Conservation (phyloP, 2,329 filamentous ascomycete species). For the Pyricularia pennisetigena region DNA sequence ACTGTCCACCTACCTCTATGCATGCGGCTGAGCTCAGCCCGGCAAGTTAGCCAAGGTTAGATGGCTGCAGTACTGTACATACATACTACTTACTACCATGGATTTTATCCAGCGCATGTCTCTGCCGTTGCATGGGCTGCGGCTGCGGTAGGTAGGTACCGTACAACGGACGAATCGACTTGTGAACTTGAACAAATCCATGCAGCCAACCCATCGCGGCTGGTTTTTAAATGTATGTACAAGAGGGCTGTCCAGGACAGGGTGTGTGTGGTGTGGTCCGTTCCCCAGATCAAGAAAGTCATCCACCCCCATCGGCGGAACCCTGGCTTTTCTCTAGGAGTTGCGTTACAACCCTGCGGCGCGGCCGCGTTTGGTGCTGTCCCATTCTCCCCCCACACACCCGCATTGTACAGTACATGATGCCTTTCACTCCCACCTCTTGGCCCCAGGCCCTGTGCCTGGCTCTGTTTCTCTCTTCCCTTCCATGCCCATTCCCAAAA, state of each 20-base stretch:
- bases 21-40: background rate
- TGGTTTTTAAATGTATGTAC: no score
- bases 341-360: constrained; percentile 1
- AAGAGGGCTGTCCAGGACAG: background rate
- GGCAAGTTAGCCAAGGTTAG: background rate
- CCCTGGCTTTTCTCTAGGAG: background rate
- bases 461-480: background rate
- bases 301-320: background rate
- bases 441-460: background rate
- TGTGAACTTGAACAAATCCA: background rate
- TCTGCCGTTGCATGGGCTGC: background rate
- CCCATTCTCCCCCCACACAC: background rate
- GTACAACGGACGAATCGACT: background rate
- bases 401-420: constrained; percentile 6
- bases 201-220: background rate
- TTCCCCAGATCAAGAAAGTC: background rate
- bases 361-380: background rate
- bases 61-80: background rate
- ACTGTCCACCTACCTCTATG: background rate
- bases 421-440: constrained; percentile 1
- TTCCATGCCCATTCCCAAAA: background rate
- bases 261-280: background rate
- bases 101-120: background rate
- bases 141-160: background rate
- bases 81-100: background rate